Conservation (phyloP, 164 flowering plant species). For the Vitis cinerea region DNA sequence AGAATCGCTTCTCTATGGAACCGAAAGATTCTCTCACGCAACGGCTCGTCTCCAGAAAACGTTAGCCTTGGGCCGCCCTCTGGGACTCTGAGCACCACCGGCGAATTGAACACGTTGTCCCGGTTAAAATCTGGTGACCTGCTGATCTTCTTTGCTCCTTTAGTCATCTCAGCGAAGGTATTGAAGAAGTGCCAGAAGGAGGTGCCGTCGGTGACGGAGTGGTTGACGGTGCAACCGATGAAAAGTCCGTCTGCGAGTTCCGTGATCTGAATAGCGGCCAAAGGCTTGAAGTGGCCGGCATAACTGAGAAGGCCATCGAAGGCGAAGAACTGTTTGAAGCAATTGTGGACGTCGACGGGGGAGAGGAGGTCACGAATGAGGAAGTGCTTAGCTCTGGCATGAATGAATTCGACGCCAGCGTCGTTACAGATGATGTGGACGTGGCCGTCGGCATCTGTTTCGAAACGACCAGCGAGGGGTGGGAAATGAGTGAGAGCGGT, state of each 20-base stretch:
- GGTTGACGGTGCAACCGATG: constrained; percentile 73
- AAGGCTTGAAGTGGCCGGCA: constrained; percentile 62
- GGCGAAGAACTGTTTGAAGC: constrained; percentile 52
- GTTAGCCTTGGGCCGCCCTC: constrained; percentile 62
- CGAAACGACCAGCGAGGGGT: constrained; percentile 73
- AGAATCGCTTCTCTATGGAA: constrained; percentile 61
- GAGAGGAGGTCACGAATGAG: constrained; percentile 30
- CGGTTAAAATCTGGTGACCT: constrained; percentile 55
- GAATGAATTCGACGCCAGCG: constrained; percentile 65
- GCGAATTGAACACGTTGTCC: constrained; percentile 54
- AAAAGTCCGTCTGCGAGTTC: constrained; percentile 78
- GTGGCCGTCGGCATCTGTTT: constrained; percentile 50
- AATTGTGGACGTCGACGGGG: constrained; percentile 40
- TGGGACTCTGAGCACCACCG: constrained; percentile 60
- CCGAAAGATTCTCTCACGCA: constrained; percentile 73
- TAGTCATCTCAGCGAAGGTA: constrained; percentile 57
- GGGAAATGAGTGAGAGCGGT: constrained; percentile 69
- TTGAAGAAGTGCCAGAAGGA: constrained; percentile 94
- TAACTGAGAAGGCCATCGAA: constrained; percentile 59
- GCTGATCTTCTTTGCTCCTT: constrained; percentile 38
- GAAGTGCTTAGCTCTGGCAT: constrained; percentile 49
- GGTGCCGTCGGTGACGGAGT: constrained; percentile 82
- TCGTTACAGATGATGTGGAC: constrained; percentile 65
- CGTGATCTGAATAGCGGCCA: constrained; percentile 76
- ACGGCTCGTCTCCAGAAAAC: constrained; percentile 52